Evolutionary conservation across 306 rosid species (phyloP), one percentile per base, ranked within the genome.

Genomic region (Mimosa bimucronata): DNA sequence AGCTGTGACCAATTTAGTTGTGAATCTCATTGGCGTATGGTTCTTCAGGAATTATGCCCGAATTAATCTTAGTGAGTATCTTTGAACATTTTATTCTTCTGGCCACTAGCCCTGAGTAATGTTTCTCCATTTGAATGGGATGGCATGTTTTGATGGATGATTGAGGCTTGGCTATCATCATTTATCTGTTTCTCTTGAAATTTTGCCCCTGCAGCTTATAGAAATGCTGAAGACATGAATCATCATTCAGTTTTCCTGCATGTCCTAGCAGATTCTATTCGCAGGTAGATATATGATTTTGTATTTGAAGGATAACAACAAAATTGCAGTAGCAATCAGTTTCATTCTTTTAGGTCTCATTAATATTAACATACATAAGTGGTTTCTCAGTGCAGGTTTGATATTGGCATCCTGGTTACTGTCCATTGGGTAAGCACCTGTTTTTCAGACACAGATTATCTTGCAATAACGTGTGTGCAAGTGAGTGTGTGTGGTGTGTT

Each of bases 1-100:
- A 44, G 99, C 98, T 1, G 98, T 91, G 75, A 91, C 98, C 81
- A 93, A 95, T 91, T 90, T 95, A 82, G 60, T 84, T 80, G 99
- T 95, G 86, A 95, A 95, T 88, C 97, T 93, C 80, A 89, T 95
- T 81, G 99, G 99, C 65, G 99, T 95, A 73, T 95, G 97, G 99
- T 95, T 93, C 99, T 95, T 95, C 85, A 90, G 97, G 83, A 91
- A 90, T 84, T 95, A 93, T 89, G 99, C 99, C 57, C 96, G 99
- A 68, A 77, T 91, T 75, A 93, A 91, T 88, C 94, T 95, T 71
- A 89, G 99, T 95, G 85, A 83, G 92, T 84, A 31, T 81, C 55
- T 64, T 38, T 66, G 57, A 21, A 48, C 62, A 44, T 82, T 66
- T 29, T 41, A 69, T 21, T 23, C 74, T 69, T 69, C 55, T 23